phyloP scores from a whole-genome alignment of 2,329 filamentous ascomycete species.

The Curvularia eragrostidis region DNA sequence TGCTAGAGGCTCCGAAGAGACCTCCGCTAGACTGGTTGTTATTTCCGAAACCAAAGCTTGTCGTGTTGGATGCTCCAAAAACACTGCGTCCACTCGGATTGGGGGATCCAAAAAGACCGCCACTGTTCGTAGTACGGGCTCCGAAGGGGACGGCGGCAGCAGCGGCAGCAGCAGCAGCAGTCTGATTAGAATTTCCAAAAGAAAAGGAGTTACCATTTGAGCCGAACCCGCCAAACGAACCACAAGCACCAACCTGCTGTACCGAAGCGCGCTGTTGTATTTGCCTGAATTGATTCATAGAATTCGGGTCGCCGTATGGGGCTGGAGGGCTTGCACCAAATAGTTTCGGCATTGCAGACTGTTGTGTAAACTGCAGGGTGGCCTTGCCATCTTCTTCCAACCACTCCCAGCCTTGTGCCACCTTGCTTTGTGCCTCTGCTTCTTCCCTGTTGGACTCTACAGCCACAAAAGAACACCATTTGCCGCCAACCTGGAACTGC shows the following conservation, averaged over 20 bases:
- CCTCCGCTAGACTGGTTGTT: not conserved
- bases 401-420: constrained; percentile 30
- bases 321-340: no score
- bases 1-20: not conserved
- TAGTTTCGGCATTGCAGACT: not conserved
- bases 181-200: not conserved
- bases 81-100: not conserved
- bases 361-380: not conserved
- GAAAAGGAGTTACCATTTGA: not conserved
- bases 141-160: no score
- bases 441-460: constrained; percentile 55
- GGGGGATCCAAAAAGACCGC: constrained; percentile 1
- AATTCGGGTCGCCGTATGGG: no score
- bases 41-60: not conserved
- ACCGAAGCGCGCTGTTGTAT: not conserved
- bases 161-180: not conserved
- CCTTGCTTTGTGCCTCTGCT: constrained; percentile 10
- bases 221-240: not conserved
- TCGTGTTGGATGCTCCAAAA: not conserved
- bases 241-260: not conserved
- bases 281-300: not conserved
- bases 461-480: constrained; percentile 77
- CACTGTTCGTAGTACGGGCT: not conserved
- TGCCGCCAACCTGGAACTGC: constrained; percentile 70
- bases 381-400: constrained; percentile 28